Percentiles rank a stretch among this genome's conserved stretches.
Evolutionary conservation across 495 filamentous ascomycete species (phyloP).

Genomic region (Haplographium delicatum): DNA sequence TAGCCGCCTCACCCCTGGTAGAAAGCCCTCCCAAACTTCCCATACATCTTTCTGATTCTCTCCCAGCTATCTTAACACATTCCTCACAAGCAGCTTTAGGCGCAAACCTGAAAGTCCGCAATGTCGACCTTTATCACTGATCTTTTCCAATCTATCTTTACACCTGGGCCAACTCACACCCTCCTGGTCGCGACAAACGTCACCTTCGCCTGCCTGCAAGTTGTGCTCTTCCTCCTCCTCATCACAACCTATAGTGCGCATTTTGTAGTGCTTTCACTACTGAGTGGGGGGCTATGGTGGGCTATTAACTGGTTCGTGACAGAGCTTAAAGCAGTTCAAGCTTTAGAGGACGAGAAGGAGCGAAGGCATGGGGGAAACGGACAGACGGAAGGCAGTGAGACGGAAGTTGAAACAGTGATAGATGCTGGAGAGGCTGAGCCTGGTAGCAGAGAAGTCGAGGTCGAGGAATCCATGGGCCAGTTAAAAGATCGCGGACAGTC

Average conservation of each 20-base stretch:
- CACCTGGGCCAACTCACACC: constrained; percentile 59
- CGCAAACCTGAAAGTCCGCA: too few species aligned
- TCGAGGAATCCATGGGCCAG: constrained; percentile 10
- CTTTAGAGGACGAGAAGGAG: constrained; percentile 57
- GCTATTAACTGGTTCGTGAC: constrained; percentile 94
- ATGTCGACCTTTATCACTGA: constrained; percentile 81
- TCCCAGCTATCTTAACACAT: too few species aligned
- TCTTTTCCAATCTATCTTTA: constrained; percentile 76
- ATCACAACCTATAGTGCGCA: constrained; percentile 81
- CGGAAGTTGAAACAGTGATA: constrained; percentile 41
- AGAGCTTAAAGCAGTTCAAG: constrained; percentile 66
- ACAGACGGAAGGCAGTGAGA: constrained; percentile 31
- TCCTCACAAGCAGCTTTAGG: too few species aligned
- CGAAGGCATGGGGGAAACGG: constrained; percentile 24
- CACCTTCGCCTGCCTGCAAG: constrained; percentile 78
- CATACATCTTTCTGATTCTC: too few species aligned
- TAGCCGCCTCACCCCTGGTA: too few species aligned
- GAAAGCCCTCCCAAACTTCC: too few species aligned
- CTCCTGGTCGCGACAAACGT: constrained; percentile 87
- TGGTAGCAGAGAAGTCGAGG: constrained; percentile 23
- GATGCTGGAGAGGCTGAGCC: not conserved
- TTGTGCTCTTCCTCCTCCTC: constrained; percentile 70
- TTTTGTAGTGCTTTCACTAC: constrained; percentile 71
- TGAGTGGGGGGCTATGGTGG: constrained; percentile 81
- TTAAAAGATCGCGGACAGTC: constrained; percentile 15